Base-by-base conservation (phyloP, 2,329 filamentous ascomycete genomes). In the Colletotrichum zoysiae region DNA sequence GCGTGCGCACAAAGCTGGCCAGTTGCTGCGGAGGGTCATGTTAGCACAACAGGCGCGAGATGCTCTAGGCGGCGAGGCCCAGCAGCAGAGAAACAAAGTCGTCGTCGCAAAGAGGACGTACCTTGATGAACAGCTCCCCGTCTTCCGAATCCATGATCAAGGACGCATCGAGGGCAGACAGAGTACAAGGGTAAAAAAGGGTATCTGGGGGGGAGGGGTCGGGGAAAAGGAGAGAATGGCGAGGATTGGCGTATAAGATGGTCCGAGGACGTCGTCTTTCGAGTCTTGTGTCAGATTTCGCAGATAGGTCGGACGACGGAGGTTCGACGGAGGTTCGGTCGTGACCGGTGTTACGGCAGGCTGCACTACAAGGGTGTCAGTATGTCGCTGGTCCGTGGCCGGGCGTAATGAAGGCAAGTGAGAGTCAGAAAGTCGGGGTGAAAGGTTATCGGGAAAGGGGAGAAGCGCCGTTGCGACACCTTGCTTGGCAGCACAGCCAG, bases 1-100 rank as follows among this genome's bases (percentile, higher is more conserved):
- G 95, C 67, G 95, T 97, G 74, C 95, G 94, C 83, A 99, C 95
- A 84, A 97, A 98, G 84, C 92, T 92, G 80, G 95, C 95, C 81
- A 99, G 89, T 88, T 97, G 96, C 95, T 98, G 81, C 61, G 62
- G 58, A 50, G 30, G 42, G 42, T 23, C 23, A 55, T 59, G 46
- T 56, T 56, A 58, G 67, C 48, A 73, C 58, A 33, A 30, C 23
- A 18, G 16, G 44, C 33, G 57, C 50, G 44, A 35, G 40, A 35
- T 38, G 40, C 23, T 8, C 23, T 8, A 33, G 40, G 55, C 55
- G 26, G 38, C 53, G 42, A 23, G 20, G 42, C 69, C 50, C 1
- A n/a, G 44, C 23, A 50, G 35, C 9, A 40, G 35, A 61, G 66
- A 30, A 16, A 33, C 18, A 33, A 38, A 50, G 3, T 26, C 40